These are phyloP conservation scores for Exophiala lecanii-corni DNA, from an alignment of 2,329 filamentous ascomycete species.

Conservation along the genomic window DNA sequence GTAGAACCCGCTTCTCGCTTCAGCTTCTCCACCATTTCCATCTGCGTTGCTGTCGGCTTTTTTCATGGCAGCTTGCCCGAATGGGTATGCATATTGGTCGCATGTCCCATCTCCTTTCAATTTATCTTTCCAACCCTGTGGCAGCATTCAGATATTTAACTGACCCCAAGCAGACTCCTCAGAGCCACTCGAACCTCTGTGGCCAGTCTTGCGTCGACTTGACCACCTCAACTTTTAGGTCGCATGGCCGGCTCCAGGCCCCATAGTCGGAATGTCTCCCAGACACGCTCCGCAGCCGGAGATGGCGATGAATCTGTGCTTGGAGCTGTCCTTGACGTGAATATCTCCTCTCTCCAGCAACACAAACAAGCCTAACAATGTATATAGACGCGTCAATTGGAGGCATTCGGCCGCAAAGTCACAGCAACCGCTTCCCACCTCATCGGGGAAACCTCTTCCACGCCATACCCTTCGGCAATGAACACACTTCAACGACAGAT, in stretches of 20 bases:
- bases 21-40: neutral
- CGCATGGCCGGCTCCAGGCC: constrained; percentile 39
- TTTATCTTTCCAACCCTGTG: no score
- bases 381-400: constrained; percentile 72
- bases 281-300: constrained; percentile 35
- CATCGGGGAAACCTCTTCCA: constrained; percentile 59
- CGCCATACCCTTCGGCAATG: constrained; percentile 81
- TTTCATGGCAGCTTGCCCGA: no score
- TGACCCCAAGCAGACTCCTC: no score
- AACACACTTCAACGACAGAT: constrained; percentile 85
- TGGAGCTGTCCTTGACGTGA: constrained; percentile 45
- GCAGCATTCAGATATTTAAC: no score
- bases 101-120: no score
- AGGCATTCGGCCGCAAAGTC: constrained; percentile 91
- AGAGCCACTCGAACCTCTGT: neutral
- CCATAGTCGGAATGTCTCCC: constrained; percentile 42
- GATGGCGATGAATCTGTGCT: constrained; percentile 41
- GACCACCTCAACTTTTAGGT: no score
- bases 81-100: no score
- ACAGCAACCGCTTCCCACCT: constrained; percentile 88
- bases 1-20: no score
- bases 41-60: no score
- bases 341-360: neutral
- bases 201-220: no score
- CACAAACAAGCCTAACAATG: constrained; percentile 15